These are phyloP conservation scores for Dactylellina cionopaga DNA, from an alignment of 2,329 filamentous ascomycete species.

Conservation along the genomic window DNA sequence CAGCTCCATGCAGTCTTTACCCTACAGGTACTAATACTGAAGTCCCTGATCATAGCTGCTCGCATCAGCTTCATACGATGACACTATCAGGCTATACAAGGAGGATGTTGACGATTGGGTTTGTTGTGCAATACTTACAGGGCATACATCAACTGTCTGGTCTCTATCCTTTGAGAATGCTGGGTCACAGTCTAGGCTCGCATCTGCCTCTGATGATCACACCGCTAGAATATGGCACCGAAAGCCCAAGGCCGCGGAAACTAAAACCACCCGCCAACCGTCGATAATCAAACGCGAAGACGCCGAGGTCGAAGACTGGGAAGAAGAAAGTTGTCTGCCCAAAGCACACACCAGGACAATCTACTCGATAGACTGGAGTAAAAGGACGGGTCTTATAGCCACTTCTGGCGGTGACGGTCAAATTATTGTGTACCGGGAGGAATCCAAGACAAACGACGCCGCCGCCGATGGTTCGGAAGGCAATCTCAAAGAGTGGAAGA, in stretches of 20 bases:
- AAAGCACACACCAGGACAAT: slow-evolving; percentile 79
- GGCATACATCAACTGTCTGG: slow-evolving; percentile 90
- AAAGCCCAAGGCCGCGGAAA: slow-evolving; percentile 63
- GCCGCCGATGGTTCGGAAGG: slow-evolving; percentile 56
- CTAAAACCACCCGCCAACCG: slow-evolving; percentile 67
- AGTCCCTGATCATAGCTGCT: slow-evolving; percentile 68
- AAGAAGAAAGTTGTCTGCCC: slow-evolving; percentile 79
- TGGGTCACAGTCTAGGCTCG: slow-evolving; percentile 69
- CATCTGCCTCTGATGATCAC: slow-evolving; percentile 86
- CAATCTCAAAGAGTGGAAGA: slow-evolving; percentile 69
- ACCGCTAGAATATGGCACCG: slow-evolving; percentile 83
- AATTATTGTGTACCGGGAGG: slow-evolving; percentile 80
- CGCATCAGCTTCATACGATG: slow-evolving; percentile 92
- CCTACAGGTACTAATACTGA: slow-evolving; percentile 57
- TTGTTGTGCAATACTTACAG: slow-evolving; percentile 82
- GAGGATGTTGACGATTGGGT: slow-evolving; percentile 96
- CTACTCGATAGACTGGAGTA: slow-evolving; percentile 87
- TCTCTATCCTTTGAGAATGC: slow-evolving; percentile 74
- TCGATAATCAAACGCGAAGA: slow-evolving; percentile 86
- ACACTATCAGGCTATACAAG: slow-evolving; percentile 86
- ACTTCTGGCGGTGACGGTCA: slow-evolving; percentile 88
- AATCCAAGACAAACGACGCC: slow-evolving; percentile 53
- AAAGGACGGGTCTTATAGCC: slow-evolving; percentile 78
- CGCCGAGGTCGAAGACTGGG: slow-evolving; percentile 80
- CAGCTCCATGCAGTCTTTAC: slow-evolving; percentile 60